phyloP scores from a whole-genome alignment of 768 basidiomycete species.

The Lactarius pseudohatsudake region DNA sequence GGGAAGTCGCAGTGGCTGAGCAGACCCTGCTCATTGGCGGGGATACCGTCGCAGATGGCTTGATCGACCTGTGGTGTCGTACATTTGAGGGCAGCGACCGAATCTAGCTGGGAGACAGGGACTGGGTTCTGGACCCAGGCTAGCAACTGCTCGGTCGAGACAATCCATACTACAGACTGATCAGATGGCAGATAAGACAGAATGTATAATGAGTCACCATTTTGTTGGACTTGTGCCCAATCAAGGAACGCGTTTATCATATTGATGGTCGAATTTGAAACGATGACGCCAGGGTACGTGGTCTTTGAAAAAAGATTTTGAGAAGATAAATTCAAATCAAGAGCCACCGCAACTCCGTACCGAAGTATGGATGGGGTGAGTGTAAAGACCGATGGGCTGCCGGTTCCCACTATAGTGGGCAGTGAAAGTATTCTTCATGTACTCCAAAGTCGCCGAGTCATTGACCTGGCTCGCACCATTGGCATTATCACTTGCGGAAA shows the following conservation, averaged over 20 bases:
- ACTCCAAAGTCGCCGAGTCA: slow-evolving; percentile 62
- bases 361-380: slow-evolving; percentile 76
- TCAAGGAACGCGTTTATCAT: slow-evolving; percentile 83
- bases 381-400: slow-evolving; percentile 79
- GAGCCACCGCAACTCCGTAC: slow-evolving; percentile 36
- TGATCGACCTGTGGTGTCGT: slow-evolving; percentile 54
- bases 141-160: slow-evolving; percentile 68
- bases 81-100: slow-evolving; percentile 58
- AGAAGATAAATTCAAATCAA: slow-evolving; percentile 1
- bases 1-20: slow-evolving; percentile 61
- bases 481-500: slow-evolving; percentile 42
- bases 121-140: slow-evolving; percentile 74
- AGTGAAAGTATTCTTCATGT: slow-evolving; percentile 73
- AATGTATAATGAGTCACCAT: slow-evolving; percentile 43
- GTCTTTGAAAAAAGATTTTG: slow-evolving; percentile 33
- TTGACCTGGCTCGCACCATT: slow-evolving; percentile 52
- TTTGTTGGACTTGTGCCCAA: slow-evolving; percentile 71
- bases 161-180: slow-evolving; percentile 59
- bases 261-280: slow-evolving; percentile 53
- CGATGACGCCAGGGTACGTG: slow-evolving; percentile 59
- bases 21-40: slow-evolving; percentile 62
- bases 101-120: slow-evolving; percentile 57
- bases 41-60: slow-evolving; percentile 78
- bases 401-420: slow-evolving; percentile 73
- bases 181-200: slow-evolving; percentile 1